These are phyloP conservation scores for Amanita muscaria DNA, from an alignment of 768 basidiomycete genomes.

Conservation along the genomic window DNA sequence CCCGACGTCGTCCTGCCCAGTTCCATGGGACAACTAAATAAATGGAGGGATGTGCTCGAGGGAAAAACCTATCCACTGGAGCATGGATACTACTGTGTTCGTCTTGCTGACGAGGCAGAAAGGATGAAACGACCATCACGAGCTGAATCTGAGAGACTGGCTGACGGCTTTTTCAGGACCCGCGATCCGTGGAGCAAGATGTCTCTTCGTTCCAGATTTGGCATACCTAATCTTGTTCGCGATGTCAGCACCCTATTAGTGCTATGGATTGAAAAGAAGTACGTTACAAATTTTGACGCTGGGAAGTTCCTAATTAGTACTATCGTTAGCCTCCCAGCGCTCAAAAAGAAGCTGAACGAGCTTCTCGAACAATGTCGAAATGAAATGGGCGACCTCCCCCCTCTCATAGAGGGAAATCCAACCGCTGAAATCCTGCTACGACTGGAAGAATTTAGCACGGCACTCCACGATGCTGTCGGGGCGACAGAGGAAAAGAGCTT, in stretches of 20 bases:
- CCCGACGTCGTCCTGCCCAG: conserved; percentile 46
- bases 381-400: conserved; percentile 33
- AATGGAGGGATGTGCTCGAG: conserved; percentile 46
- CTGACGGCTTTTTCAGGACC: conserved; percentile 35
- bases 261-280: conserved; percentile 34
- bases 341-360: conserved; percentile 30
- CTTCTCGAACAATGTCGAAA: conserved; percentile 27
- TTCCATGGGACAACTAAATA: conserved; percentile 27
- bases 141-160: conserved; percentile 27
- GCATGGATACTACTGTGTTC: conserved; percentile 60
- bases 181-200: conserved; percentile 46
- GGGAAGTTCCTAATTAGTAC: no score
- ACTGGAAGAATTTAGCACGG: conserved; percentile 36
- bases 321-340: conserved; percentile 42
- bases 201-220: conserved; percentile 36
- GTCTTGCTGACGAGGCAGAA: conserved; percentile 52
- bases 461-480: conserved; percentile 16
- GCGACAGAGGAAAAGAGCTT: conserved; percentile 28
- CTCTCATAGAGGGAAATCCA: conserved; percentile 27
- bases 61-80: conserved; percentile 33
- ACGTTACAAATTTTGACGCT: conserved; percentile 38
- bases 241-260: conserved; percentile 48
- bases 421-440: conserved; percentile 36
- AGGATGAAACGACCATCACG: conserved; percentile 30
- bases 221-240: conserved; percentile 43